Base-by-base conservation (phyloP, 2,329 filamentous ascomycete species). In the Colletotrichum destructivum region DNA sequence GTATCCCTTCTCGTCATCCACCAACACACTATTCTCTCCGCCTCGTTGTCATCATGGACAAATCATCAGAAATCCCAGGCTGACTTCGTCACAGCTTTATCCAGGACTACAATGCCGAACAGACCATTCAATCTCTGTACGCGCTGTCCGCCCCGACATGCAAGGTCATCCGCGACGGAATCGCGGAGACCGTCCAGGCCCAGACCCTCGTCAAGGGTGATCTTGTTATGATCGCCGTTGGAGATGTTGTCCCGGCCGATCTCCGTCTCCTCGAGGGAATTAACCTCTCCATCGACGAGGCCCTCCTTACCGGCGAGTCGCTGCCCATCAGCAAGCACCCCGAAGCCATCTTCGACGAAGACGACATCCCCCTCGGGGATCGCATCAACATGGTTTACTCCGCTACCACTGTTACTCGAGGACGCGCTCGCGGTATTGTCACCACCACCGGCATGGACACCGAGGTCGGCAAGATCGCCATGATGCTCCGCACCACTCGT, bases 211-310 rank as follows among this genome's bases (percentile, higher is more conserved):
- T 93, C 54, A 87, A 87, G 62, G 93, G 92, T 65, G 92, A 94
- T 74, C 81, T 94, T 61, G 89, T 91, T 70, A 81, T 84, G 63
- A 86, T 91, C 74, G 87, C 84, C 74, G 90, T 89, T 52, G 92
- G 92, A 74, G 91, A 93, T 78, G 90, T 92, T 59, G 86, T 93
- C 46, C 91, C 92, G 5, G 92, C 92, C 44, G 92, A 94, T 80
- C 82, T 93, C 61, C 88, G 91, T 73, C 83, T 91, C 23, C 81
- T 91, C 73, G 87, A 91, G 74, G 89, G 88, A 68, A 89, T 94
- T 82, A 95, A 95, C 80, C 83, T 94, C 71, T 92, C 92, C 61
- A 92, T 92, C 74, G 93, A 97, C 73, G 92, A 94, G 80, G 91
- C 92, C 15, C 86, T 93, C 70, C 87, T 94, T 49, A 94, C 92